Evolutionary conservation across 148 eudicot genomes (phyloP).

Genomic region (Rhododendron ferrugineum): DNA sequence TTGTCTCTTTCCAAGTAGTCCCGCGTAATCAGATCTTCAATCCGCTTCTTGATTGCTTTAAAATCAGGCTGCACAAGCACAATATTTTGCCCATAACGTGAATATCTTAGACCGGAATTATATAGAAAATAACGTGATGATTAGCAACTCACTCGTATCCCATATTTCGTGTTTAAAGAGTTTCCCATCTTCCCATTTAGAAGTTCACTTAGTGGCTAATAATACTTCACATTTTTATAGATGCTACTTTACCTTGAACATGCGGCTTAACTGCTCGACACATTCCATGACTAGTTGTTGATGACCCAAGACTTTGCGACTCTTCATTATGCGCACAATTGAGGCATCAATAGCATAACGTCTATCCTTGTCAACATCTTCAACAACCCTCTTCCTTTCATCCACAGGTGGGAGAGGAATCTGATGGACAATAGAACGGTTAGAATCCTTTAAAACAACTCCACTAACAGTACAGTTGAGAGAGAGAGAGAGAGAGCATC

Average conservation of each 20-base stretch:
- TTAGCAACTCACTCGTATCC: background rate
- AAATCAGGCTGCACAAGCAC: constrained; percentile 42
- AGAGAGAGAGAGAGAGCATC: background rate
- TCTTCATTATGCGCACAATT: constrained; percentile 44
- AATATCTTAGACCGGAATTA: background rate
- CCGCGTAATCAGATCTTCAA: constrained; percentile 48
- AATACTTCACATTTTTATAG: background rate
- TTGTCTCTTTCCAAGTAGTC: constrained; percentile 52
- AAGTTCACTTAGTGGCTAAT: background rate
- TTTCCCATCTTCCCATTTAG: background rate
- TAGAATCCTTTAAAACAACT: background rate
- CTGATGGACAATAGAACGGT: constrained; percentile 12
- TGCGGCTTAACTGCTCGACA: constrained; percentile 35
- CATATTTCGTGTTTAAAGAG: background rate
- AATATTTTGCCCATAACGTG: background rate
- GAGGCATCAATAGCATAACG: constrained; percentile 46
- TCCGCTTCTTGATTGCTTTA: constrained; percentile 48
- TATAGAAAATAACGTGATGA: background rate
- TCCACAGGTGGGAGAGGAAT: constrained; percentile 44
- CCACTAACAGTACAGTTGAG: background rate
- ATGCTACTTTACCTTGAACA: constrained; percentile 36
- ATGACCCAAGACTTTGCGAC: constrained; percentile 34
- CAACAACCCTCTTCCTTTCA: constrained; percentile 39
- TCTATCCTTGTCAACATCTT: constrained; percentile 49
- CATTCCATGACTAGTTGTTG: constrained; percentile 42